phyloP scores from a whole-genome alignment of 768 basidiomycete genomes.

The Agaricus sinodeliciosus region DNA sequence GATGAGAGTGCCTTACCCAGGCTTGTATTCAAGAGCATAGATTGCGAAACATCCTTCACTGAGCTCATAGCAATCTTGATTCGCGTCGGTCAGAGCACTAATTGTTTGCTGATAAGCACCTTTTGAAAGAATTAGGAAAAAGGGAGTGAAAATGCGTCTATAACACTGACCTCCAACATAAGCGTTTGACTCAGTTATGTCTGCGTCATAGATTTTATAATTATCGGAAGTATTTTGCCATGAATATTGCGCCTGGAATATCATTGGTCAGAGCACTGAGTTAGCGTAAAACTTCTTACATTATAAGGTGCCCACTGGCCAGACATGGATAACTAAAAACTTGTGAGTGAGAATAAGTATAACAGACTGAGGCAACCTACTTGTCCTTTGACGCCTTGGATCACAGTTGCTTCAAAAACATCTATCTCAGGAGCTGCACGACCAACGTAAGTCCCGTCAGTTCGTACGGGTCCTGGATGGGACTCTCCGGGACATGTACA shows the following conservation, averaged over 20 bases:
- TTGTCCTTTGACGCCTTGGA: slow-evolving; percentile 21
- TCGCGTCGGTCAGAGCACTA: slow-evolving; percentile 54
- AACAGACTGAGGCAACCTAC: slow-evolving; percentile 10
- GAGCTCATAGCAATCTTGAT: slow-evolving; percentile 57
- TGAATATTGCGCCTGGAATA: slow-evolving; percentile 34
- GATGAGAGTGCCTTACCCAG: slow-evolving; percentile 24
- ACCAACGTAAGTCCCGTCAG: slow-evolving; percentile 50
- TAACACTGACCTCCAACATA: slow-evolving; percentile 54
- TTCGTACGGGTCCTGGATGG: slow-evolving; percentile 30
- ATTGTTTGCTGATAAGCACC: slow-evolving; percentile 54
- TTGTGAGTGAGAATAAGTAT: neutral
- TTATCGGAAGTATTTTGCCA: slow-evolving; percentile 43
- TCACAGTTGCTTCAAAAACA: slow-evolving; percentile 47
- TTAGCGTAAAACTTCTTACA: slow-evolving; percentile 21
- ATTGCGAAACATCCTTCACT: slow-evolving; percentile 25
- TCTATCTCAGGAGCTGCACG: slow-evolving; percentile 64
- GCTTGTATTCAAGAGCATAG: slow-evolving; percentile 44
- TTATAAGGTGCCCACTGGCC: slow-evolving; percentile 57
- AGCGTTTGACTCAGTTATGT: slow-evolving; percentile 40
- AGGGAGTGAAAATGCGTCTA: neutral
- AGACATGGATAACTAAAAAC: slow-evolving; percentile 39
- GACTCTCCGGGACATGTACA: slow-evolving; percentile 36
- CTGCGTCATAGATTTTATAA: slow-evolving; percentile 38
- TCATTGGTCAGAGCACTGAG: neutral
- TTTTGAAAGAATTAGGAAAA: neutral